Conservation (phyloP, 257 asterid species). For the Jasminum sambac region DNA sequence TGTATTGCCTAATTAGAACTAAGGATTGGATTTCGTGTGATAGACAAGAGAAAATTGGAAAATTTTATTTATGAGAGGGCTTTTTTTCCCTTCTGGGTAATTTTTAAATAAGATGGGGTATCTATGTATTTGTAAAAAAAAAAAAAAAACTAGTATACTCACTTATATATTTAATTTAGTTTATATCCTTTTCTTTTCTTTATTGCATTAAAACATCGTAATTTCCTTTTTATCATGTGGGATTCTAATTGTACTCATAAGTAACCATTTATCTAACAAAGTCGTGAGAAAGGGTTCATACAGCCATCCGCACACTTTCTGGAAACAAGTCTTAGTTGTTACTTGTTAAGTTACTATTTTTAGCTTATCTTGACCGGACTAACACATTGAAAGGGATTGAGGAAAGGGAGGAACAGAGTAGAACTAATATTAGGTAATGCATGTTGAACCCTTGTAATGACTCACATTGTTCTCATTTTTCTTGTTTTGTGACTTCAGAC, state of each 20-base stretch:
- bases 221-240: neutral
- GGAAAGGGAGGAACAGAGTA: neutral
- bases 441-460: neutral
- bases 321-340: neutral
- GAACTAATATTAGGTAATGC: neutral
- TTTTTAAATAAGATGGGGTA: neutral
- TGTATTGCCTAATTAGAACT: neutral
- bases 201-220: too few relatives aligned
- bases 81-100: neutral
- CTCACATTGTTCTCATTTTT: conserved; percentile 11
- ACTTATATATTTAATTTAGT: too few relatives aligned
- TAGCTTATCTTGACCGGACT: neutral
- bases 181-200: neutral
- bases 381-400: neutral
- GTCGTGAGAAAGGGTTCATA: neutral
- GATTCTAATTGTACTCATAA: neutral
- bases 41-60: neutral
- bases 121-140: neutral
- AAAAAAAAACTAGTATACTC: neutral
- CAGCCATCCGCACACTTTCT: neutral
- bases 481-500: conserved; percentile 8
- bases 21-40: neutral
- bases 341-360: neutral
- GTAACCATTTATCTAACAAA: neutral
- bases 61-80: neutral